Evolutionary conservation across 768 basidiomycete species (phyloP), one percentile per base, ranked within the genome.

Genomic region (Terana coerulea): DNA sequence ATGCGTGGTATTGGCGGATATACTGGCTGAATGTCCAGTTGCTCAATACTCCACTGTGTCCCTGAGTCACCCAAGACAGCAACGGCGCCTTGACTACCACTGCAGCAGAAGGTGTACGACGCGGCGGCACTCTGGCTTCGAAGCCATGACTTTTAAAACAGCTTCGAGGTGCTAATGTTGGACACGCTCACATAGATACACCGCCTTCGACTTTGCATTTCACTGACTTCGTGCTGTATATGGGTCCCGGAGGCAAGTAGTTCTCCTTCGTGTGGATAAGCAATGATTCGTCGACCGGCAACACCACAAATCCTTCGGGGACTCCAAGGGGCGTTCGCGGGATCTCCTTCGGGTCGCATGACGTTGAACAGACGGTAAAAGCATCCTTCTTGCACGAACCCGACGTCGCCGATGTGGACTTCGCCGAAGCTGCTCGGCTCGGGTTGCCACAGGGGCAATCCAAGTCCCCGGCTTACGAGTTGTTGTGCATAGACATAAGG

Each of bases 391-490:
- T 6, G 5, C 5, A 47, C 17, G 46, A 22, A 35, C 11, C 46
- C 46, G 2, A 47, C 46, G 46, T 47, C 46, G 12, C 46, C 46
- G 31, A 47, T 22, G 11, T 47, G 15, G 17, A 35, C 30, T 28
- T 47, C 46, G 33, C 46, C 46, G 22, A 30, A 19, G 2, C 41
- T 47, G 14, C 41, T 47, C 5, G 50, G 58, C 30, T 58, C 54
- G 4, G 61, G 61, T 4, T 33, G 26, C 61, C 61, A 62, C 5
- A 62, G 52, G 8, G 61, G 52, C 9, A 49, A 42, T 5, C 61
- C 61, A 21, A 45, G 24, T 1, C 49, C 33, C 4, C 35, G 28
- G 5, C 35, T 34, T 3, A 52, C 47, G 4, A 62, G 59, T 22
- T 56, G 54, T 7, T 37, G 10, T 4, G 56, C 54, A 19, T 62